Evolutionary conservation across 2,329 filamentous ascomycete species (phyloP).

Genomic region (Trichophyton schoenleinii): DNA sequence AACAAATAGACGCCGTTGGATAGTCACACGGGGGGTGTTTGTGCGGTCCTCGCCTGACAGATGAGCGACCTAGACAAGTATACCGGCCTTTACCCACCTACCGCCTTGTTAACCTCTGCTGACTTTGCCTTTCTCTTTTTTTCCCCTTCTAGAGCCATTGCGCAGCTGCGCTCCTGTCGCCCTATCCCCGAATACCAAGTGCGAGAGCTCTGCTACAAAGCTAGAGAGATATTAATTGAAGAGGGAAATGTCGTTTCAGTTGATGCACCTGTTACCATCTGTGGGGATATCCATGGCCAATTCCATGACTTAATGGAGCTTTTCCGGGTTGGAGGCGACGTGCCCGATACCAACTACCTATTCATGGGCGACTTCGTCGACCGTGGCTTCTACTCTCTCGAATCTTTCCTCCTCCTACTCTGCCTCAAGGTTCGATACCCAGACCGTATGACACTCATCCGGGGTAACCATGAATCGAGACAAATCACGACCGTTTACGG

Average conservation of each 20-base stretch:
- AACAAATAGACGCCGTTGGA: not conserved
- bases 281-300: conserved; percentile 96
- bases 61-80: conserved; percentile 96
- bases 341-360: conserved; percentile 94
- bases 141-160: conserved; percentile 58
- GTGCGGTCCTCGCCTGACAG: conserved; percentile 14
- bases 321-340: conserved; percentile 93
- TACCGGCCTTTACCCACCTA: conserved; percentile 13
- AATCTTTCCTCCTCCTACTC: conserved; percentile 94
- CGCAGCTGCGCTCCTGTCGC: conserved; percentile 86
- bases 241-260: conserved; percentile 99
- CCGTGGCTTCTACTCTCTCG: conserved; percentile 94
- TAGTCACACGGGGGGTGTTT: not conserved
- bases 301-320: conserved; percentile 99
- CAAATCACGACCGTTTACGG: conserved; percentile 98
- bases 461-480: conserved; percentile 93
- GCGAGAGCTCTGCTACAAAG: conserved; percentile 93
- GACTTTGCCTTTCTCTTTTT: not conserved
- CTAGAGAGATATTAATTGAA: conserved; percentile 96
- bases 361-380: conserved; percentile 98
- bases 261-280: conserved; percentile 88
- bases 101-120: not conserved
- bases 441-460: conserved; percentile 85
- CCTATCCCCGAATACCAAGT: conserved; percentile 94
- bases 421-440: conserved; percentile 96